Evolutionary conservation across 148 eudicot species (phyloP).

Genomic region (Cornus controversa): DNA sequence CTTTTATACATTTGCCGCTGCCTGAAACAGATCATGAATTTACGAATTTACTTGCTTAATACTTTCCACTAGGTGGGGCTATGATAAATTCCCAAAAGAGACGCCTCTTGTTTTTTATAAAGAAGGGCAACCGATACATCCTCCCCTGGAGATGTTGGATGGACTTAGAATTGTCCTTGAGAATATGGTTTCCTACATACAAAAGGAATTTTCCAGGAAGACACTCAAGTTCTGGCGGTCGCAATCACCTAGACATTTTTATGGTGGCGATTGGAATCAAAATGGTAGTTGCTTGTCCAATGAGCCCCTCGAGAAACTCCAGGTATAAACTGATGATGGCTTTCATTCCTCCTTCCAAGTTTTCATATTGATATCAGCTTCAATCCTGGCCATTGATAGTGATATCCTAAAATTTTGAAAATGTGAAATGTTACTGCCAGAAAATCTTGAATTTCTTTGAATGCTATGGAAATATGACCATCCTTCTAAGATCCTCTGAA

Average conservation of each 20-base stretch:
- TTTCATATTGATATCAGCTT: neutral
- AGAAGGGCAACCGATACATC: conserved; percentile 62
- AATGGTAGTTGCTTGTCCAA: conserved; percentile 89
- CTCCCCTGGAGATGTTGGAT: conserved; percentile 60
- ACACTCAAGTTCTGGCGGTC: conserved; percentile 80
- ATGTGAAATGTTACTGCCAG: neutral
- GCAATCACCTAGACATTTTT: conserved; percentile 89
- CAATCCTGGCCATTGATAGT: neutral
- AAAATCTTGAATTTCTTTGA: neutral
- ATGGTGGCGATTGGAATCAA: conserved; percentile 97
- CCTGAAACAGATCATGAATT: conserved; percentile 2
- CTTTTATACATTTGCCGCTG: neutral
- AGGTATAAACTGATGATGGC: conserved; percentile 42
- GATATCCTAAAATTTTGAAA: neutral
- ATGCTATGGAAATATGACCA: too few species aligned
- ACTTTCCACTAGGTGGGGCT: conserved; percentile 67
- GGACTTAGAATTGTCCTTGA: conserved; percentile 69
- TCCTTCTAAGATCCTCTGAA: too few species aligned
- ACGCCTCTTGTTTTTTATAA: conserved; percentile 83
- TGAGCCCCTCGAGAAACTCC: conserved; percentile 61
- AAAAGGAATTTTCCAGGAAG: conserved; percentile 56
- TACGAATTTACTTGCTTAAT: conserved; percentile 2
- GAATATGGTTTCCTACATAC: conserved; percentile 66
- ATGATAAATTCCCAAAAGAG: conserved; percentile 84
- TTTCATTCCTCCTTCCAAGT: neutral